phyloP scores from a whole-genome alignment of 1,284 basidiomycete species.

The Moesziomyces parantarcticus region DNA sequence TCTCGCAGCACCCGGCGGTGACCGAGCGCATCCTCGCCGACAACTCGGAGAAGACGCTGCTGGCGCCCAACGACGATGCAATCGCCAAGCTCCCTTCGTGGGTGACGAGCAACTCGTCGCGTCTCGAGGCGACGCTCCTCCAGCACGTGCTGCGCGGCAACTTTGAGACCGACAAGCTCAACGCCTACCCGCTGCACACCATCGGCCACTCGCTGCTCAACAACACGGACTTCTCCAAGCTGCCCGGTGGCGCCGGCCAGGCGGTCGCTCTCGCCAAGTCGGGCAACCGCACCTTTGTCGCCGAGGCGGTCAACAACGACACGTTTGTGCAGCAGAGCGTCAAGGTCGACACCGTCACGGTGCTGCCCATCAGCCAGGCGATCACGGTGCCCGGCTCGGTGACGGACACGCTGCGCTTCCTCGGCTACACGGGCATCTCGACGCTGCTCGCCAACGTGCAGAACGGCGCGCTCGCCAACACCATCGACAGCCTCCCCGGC shows the following conservation, averaged over 20 bases:
- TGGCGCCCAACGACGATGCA: slow-evolving; percentile 50
- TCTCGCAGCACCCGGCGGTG: slow-evolving; percentile 38
- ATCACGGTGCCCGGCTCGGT: slow-evolving; percentile 53
- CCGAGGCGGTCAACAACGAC: slow-evolving; percentile 53
- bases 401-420: slow-evolving; percentile 39
- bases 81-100: slow-evolving; percentile 36
- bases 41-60: slow-evolving; percentile 36
- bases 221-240: slow-evolving; percentile 16
- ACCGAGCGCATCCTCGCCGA: slow-evolving; percentile 48
- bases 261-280: slow-evolving; percentile 46
- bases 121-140: slow-evolving; percentile 51
- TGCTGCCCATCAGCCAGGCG: slow-evolving; percentile 48
- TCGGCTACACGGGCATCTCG: slow-evolving; percentile 27
- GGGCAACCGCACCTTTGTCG: slow-evolving; percentile 16
- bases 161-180: slow-evolving; percentile 31
- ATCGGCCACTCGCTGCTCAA: slow-evolving; percentile 53
- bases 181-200: slow-evolving; percentile 46
- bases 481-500: slow-evolving; percentile 46
- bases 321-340: slow-evolving; percentile 12
- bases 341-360: slow-evolving; percentile 40
- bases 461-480: slow-evolving; percentile 27
- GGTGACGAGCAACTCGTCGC: slow-evolving; percentile 45
- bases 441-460: slow-evolving; percentile 30
- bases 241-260: slow-evolving; percentile 57
- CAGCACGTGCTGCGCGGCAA: slow-evolving; percentile 49